Percentiles rank a stretch among this genome's conserved stretches.
Evolutionary conservation across 179 eudicot species (phyloP).

Genomic region (Spergularia azorica): DNA sequence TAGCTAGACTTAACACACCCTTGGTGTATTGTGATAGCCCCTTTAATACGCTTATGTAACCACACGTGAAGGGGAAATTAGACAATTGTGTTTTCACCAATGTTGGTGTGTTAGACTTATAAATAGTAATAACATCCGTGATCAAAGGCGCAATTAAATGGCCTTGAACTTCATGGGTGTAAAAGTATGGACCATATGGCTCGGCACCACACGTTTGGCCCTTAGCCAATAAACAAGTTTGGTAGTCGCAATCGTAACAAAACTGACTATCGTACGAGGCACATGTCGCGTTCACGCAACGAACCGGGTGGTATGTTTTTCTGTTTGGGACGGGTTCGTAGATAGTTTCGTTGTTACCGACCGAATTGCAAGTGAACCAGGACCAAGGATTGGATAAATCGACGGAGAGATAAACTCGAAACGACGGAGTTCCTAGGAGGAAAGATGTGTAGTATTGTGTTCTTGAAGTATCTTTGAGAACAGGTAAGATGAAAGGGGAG

Average conservation of each 20-base stretch:
- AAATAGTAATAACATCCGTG: slow-evolving; percentile 6
- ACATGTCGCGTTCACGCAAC: slow-evolving; percentile 20
- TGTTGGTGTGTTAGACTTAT: background rate
- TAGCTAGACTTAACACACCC: slow-evolving; percentile 47
- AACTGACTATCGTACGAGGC: slow-evolving; percentile 19
- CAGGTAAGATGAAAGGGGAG: slow-evolving; percentile 2
- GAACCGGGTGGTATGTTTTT: slow-evolving; percentile 18
- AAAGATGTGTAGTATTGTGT: slow-evolving; percentile 31
- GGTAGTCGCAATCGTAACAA: slow-evolving; percentile 27
- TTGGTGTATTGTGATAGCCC: slow-evolving; percentile 28
- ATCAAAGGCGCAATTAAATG: slow-evolving; percentile 5
- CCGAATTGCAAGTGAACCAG: slow-evolving; percentile 29
- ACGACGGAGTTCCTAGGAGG: slow-evolving; percentile 27
- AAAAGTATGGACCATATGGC: slow-evolving; percentile 22
- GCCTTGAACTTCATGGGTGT: slow-evolving; percentile 17
- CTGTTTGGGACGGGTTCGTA: slow-evolving; percentile 30
- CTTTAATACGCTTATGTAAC: slow-evolving; percentile 27
- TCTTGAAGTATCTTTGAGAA: background rate
- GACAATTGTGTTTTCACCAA: background rate
- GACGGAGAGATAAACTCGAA: slow-evolving; percentile 15
- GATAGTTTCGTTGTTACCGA: slow-evolving; percentile 23
- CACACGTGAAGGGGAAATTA: slow-evolving; percentile 25
- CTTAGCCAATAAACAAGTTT: slow-evolving; percentile 10
- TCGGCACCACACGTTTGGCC: slow-evolving; percentile 26
- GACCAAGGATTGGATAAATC: slow-evolving; percentile 34